These are phyloP conservation scores for Pseudogymnoascus sp. DNA, from an alignment of 2,329 filamentous ascomycete genomes.

Conservation along the genomic window DNA sequence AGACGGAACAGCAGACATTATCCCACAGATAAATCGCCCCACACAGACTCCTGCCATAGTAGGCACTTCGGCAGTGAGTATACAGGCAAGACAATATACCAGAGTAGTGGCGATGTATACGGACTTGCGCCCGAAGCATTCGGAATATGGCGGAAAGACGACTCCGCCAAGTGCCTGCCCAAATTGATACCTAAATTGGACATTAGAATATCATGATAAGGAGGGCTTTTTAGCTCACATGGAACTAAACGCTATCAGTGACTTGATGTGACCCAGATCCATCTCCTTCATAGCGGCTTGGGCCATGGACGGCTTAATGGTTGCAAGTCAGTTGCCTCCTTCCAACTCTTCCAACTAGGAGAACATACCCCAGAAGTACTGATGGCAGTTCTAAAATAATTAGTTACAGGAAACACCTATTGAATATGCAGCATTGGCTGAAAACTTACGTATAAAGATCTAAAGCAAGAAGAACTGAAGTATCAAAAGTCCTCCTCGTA, in stretches of 20 bases:
- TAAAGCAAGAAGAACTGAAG: constrained; percentile 15
- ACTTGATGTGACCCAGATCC: constrained; percentile 15
- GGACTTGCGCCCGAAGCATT: constrained; percentile 31
- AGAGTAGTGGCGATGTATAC: constrained; percentile 31
- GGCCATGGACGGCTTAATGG: constrained; percentile 17
- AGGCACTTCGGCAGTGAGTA: constrained; percentile 33
- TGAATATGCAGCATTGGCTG: too few relatives aligned
- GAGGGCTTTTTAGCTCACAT: constrained; percentile 6
- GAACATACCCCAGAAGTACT: constrained; percentile 18
- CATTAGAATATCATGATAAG: not conserved
- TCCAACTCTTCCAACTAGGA: not conserved
- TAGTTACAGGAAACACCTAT: not conserved
- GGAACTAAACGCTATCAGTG: constrained; percentile 21
- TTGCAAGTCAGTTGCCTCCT: not conserved
- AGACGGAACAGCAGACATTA: constrained; percentile 40
- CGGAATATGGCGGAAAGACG: constrained; percentile 33
- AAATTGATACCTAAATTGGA: constrained; percentile 27
- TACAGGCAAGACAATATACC: constrained; percentile 29
- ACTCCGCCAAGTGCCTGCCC: constrained; percentile 34
- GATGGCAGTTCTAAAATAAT: constrained; percentile 13
- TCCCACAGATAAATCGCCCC: constrained; percentile 37
- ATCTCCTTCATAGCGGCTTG: constrained; percentile 16
- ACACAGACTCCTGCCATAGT: constrained; percentile 33
- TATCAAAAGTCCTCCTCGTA: constrained; percentile 18
- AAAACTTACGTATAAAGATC: constrained; percentile 21